phyloP scores from a whole-genome alignment of 306 rosid species.

The Rosa rugosa region DNA sequence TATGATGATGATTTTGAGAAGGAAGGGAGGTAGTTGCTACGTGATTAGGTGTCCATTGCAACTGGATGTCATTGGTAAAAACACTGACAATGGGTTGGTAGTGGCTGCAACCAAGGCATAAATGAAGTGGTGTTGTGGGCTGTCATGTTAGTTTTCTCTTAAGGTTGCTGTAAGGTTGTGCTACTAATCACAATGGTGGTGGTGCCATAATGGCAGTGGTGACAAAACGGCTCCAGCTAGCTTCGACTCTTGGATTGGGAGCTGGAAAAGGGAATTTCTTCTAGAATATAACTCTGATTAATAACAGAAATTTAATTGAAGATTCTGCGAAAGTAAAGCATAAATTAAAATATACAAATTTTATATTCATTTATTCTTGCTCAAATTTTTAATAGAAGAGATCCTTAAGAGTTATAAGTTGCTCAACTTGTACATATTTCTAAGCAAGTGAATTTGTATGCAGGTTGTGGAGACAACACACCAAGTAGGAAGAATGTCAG shows the following conservation, averaged over 20 bases:
- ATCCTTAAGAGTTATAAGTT: no score
- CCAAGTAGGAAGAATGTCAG: slow-evolving; percentile 70
- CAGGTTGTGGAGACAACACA: slow-evolving; percentile 63
- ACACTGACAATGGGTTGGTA: no score
- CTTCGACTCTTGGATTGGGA: background rate
- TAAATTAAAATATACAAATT: background rate
- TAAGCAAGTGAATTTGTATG: slow-evolving; percentile 11
- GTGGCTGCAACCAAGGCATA: no score
- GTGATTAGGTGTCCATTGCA: no score
- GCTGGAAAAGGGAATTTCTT: background rate
- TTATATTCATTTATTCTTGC: background rate
- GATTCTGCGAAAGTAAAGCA: background rate
- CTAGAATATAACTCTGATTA: background rate
- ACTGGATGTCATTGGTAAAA: no score
- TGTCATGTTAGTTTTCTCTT: no score
- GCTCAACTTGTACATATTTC: background rate
- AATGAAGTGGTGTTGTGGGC: no score
- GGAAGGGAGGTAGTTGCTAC: no score
- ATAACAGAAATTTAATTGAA: background rate
- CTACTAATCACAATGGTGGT: background rate
- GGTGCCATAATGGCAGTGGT: background rate
- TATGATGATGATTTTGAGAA: background rate
- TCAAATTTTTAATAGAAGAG: no score
- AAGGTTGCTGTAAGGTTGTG: no score
- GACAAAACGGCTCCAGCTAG: background rate